Base-by-base conservation (phyloP, 2,329 filamentous ascomycete genomes). In the Raffaelea deltoideospora region DNA sequence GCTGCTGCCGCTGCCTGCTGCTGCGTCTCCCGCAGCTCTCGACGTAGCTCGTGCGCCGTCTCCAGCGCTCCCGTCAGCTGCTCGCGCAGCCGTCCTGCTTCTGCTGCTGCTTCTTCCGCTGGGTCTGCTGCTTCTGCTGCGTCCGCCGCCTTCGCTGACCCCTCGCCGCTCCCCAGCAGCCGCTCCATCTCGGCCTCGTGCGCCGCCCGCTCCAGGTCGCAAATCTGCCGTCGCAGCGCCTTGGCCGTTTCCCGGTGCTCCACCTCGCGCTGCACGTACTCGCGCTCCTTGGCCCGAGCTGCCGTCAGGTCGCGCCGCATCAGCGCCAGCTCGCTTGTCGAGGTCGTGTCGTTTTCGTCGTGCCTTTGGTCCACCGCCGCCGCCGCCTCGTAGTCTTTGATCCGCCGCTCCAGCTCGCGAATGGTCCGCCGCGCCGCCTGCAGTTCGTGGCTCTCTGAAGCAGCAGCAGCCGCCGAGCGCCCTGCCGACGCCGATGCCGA, bases 121-220 rank as follows among this genome's bases (percentile, higher is more conserved):
- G 32, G 20, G 13, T 14, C 13, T 2, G 69, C 69, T 15, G 63
- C 4, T 17, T 13, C 72, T 69, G 27, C 61, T 1, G 36, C 36
- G 7, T 31, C 30, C 2, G 34, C 33, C 17, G 30, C 20, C 13
- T 17, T 14, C 2, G 69, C 69, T n/a, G 63, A 62, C 33, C 59
- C 59, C n/a, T 53, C 47, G 9, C 69, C 71, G 2, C 38, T 38
- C 13, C 17, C 34, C 18, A 64, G 59, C 20, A 72, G 50, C 10
- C 61, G 63, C 15, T 67, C 66, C 29, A 75, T 63, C 32, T 75
- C 43, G 6, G 69, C 64, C 40, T 85, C 74, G 45, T 81, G 76
- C 5, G 78, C 61, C 40, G 78, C 71, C 29, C 69, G 68, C 50
- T 84, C 79, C 14, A 85, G 64, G 26, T 81, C 72, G 3, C 67